Base-by-base conservation (phyloP, 208 protist species). In the Crithidia thermophila region DNA sequence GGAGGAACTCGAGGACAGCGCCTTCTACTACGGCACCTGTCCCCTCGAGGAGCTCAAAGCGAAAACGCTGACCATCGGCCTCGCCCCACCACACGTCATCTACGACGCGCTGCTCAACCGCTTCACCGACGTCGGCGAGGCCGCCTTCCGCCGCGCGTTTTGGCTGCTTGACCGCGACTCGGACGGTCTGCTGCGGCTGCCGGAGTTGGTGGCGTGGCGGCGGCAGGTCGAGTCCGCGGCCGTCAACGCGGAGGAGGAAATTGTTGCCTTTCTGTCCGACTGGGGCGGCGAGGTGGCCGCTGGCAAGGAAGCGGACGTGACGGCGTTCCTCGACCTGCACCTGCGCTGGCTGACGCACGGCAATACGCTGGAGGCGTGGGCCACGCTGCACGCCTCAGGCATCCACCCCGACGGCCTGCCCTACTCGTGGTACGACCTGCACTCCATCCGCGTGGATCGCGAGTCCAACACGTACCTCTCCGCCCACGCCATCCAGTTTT, bases 401-500 rank as follows among this genome's bases (percentile, higher is more conserved):
- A 79, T 87, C 3, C 65, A 87, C 63, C 81, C 80, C 1, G 73
- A 84, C 63, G 92, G 89, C 4, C 63, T 92, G 4, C 88, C 92
- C 4, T 94, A 91, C 73, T 87, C 88, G 6, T 90, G 84, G 82
- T 67, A 81, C n/a, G 92, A 97, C 74, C 37, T 95, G 6, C 75
- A 94, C 59, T 57, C 67, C 16, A 66, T 94, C 39, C 81, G 79
- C 43, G 67, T 88, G 2, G 81, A 85, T 30, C 61, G 62, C 33
- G 78, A 84, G 51, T 64, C 77, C 23, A 94, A 94, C 72, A 89
- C 88, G 46, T 94, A 97, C 68, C 78, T 97, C 25, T 94, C 87
- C 18, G 49, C 68, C 25, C 74, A 84, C 46, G 92, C 79, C 8
- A 89, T 94, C 40, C 77, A 90, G 65, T 97, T 97, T 68, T 93